These are phyloP conservation scores for Colletotrichum orchidophilum DNA, from an alignment of 2,329 filamentous ascomycete genomes.

Conservation along the genomic window DNA sequence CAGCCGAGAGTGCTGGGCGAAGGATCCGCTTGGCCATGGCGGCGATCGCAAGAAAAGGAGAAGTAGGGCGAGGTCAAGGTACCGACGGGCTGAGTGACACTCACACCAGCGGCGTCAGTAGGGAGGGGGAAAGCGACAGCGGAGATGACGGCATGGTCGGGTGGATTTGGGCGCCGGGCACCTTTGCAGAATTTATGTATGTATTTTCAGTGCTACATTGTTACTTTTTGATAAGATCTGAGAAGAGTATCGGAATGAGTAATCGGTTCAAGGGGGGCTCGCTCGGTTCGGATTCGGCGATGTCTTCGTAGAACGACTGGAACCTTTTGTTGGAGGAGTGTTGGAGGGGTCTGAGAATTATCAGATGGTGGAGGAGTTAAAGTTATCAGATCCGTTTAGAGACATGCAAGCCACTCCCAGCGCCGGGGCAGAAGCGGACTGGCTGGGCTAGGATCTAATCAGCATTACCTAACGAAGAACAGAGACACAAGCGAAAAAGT, in stretches of 20 bases:
- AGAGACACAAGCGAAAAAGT: not conserved
- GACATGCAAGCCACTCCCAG: constrained; percentile 27
- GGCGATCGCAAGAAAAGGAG: constrained; percentile 11
- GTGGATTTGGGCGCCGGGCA: constrained; percentile 1
- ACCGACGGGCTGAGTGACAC: not conserved
- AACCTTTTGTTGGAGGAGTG: not conserved
- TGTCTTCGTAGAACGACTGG: not conserved
- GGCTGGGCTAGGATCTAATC: not conserved
- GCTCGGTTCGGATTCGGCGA: not conserved
- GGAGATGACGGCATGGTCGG: constrained; percentile 28
- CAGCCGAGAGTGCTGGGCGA: constrained; percentile 20
- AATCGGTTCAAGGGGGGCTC: not conserved
- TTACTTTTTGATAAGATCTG: not conserved
- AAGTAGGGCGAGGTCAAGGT: constrained; percentile 6
- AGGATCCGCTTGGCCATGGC: constrained; percentile 28
- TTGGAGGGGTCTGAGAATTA: constrained; percentile 9
- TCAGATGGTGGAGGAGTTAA: constrained; percentile 36
- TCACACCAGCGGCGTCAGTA: not conserved
- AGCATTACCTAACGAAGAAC: constrained; percentile 13
- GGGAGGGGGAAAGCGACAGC: not conserved
- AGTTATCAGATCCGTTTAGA: constrained; percentile 36
- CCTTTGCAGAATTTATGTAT: not conserved
- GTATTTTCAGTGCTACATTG: constrained; percentile 4
- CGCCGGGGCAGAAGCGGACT: constrained; percentile 9
- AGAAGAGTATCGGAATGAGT: not conserved